These are phyloP conservation scores for Chrysopogon serrulatus DNA, from an alignment of 176 grass and related monocot genomes.

Conservation along the genomic window DNA sequence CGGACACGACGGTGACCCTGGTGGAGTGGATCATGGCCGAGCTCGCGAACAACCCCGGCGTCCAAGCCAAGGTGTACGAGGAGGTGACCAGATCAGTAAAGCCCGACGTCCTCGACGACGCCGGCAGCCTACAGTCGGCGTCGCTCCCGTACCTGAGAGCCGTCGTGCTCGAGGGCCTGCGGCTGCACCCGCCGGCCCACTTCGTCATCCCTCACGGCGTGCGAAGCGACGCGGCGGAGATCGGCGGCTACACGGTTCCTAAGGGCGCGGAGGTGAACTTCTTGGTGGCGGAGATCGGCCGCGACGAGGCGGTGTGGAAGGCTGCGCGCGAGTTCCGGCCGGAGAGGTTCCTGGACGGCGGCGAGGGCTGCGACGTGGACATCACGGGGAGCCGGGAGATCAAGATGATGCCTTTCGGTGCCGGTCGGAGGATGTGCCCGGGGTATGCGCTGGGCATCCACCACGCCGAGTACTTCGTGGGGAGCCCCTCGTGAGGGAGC, in stretches of 20 bases:
- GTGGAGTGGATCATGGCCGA: constrained; percentile 78
- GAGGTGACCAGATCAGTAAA: neutral
- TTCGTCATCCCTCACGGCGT: constrained; percentile 49
- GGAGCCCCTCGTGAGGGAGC: constrained; percentile 24
- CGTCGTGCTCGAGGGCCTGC: constrained; percentile 53
- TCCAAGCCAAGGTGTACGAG: constrained; percentile 46
- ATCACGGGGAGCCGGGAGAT: constrained; percentile 39
- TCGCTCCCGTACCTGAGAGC: constrained; percentile 51
- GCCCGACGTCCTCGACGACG: neutral
- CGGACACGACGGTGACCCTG: constrained; percentile 44
- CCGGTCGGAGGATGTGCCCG: neutral
- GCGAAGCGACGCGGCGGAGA: neutral
- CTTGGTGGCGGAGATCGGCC: constrained; percentile 27
- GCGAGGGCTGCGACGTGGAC: constrained; percentile 37
- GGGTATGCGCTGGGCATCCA: constrained; percentile 19
- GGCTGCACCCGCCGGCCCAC: constrained; percentile 43
- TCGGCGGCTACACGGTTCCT: constrained; percentile 40
- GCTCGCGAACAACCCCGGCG: constrained; percentile 16
- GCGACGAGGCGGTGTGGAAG: constrained; percentile 42
- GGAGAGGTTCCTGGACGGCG: constrained; percentile 36
- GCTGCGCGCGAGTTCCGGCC: constrained; percentile 35
- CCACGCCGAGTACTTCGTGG: constrained; percentile 47
- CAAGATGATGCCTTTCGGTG: constrained; percentile 38
- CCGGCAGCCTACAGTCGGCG: too few relatives aligned
- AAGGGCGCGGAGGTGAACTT: constrained; percentile 41